Conservation (phyloP, 257 asterid genomes). For the Nicotiana undulata region DNA sequence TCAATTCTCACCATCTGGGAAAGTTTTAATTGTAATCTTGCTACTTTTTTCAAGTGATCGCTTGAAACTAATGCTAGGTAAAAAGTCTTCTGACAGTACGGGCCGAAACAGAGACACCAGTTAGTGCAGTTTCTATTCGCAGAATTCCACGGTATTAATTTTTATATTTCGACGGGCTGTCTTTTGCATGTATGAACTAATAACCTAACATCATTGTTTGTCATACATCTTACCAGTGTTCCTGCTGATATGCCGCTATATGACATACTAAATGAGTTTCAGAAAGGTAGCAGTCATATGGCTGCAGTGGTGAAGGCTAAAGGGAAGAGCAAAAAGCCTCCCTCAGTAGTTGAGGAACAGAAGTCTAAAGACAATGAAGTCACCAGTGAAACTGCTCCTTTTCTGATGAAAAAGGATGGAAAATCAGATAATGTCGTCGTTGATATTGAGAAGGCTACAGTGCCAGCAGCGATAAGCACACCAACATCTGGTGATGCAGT, state of each 20-base stretch:
- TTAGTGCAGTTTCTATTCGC: slow-evolving; percentile 73
- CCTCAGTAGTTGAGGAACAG: slow-evolving; percentile 31
- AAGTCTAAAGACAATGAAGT: slow-evolving; percentile 31
- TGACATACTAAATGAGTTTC: slow-evolving; percentile 81
- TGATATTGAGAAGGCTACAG: slow-evolving; percentile 48
- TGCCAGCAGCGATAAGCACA: slow-evolving; percentile 22
- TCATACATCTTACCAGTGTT: slow-evolving; percentile 42
- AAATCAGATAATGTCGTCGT: slow-evolving; percentile 36
- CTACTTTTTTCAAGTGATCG: background rate
- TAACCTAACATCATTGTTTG: background rate
- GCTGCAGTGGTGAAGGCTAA: slow-evolving; percentile 75
- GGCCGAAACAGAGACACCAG: slow-evolving; percentile 86
- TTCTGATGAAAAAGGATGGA: slow-evolving; percentile 38
- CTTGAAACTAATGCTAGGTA: slow-evolving; percentile 31
- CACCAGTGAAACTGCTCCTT: slow-evolving; percentile 30
- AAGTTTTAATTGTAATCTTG: background rate
- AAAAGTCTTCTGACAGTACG: slow-evolving; percentile 82
- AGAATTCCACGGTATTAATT: slow-evolving; percentile 70
- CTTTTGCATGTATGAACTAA: slow-evolving; percentile 3
- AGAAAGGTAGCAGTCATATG: slow-evolving; percentile 86
- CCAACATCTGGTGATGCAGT: slow-evolving; percentile 28
- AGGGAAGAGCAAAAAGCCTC: slow-evolving; percentile 33
- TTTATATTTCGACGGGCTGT: background rate
- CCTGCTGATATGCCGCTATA: slow-evolving; percentile 87
- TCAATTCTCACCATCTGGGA: background rate